phyloP scores from a whole-genome alignment of 2,329 filamentous ascomycete species.

The Pseudogymnoascus sp. region DNA sequence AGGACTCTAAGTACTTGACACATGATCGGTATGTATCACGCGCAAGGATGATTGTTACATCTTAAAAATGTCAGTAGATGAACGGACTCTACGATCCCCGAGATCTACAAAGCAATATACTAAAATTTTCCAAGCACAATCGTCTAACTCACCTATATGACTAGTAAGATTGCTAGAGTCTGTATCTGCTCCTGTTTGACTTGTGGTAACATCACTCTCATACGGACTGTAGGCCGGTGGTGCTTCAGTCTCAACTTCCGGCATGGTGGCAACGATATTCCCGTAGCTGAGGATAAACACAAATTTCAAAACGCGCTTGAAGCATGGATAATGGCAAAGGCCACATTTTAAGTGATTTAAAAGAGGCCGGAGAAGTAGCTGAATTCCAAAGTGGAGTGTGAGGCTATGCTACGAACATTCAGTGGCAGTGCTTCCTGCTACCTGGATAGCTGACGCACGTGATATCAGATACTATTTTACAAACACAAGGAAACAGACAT shows the following conservation, averaged over 20 bases:
- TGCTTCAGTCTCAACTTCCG: background rate
- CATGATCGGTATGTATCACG: background rate
- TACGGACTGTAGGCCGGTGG: background rate
- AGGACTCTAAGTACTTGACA: background rate
- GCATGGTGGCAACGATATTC: background rate
- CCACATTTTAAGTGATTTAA: background rate
- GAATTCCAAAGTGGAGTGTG: background rate
- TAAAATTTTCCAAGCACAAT: background rate
- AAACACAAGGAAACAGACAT: background rate
- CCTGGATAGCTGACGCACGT: background rate
- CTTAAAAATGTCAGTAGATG: background rate
- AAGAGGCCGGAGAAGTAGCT: background rate
- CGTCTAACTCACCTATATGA: background rate
- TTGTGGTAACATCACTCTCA: background rate
- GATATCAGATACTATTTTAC: background rate
- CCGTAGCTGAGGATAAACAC: background rate
- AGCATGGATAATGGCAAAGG: background rate
- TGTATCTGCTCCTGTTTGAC: background rate
- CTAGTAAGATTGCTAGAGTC: background rate
- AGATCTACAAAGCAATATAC: background rate
- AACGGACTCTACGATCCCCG: background rate
- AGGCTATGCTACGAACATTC: background rate
- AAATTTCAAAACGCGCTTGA: background rate
- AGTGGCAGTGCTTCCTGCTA: background rate
- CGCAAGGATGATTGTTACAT: background rate